Conservation (phyloP, 805 yeast species). For the Candida sphagnicola region DNA sequence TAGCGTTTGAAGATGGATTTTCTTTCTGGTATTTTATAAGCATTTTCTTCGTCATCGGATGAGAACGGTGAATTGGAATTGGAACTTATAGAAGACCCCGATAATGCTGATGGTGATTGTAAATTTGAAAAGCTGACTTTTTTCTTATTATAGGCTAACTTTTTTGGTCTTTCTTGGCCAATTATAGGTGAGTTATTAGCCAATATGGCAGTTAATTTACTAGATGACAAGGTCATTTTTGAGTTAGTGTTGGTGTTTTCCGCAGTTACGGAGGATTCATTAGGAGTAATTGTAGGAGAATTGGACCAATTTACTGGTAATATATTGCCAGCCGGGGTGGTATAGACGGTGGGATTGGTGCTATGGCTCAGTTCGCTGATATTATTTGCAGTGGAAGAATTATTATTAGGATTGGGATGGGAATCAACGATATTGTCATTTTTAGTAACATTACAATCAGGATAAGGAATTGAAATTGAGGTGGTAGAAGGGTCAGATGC, state of each 20-base stretch:
- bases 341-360: no score
- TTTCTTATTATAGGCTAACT: background rate
- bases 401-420: no score
- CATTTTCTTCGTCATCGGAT: conserved; percentile 1
- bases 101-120: conserved; percentile 2
- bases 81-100: conserved; percentile 1
- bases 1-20: background rate
- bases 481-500: no score
- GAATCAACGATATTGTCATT: no score
- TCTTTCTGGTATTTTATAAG: background rate
- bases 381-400: no score
- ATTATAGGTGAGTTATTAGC: background rate
- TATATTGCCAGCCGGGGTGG: no score
- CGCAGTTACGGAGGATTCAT: background rate
- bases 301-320: no score
- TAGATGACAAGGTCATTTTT: background rate
- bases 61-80: conserved; percentile 1
- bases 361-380: no score
- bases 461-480: no score
- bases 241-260: background rate
- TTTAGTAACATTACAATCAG: no score
- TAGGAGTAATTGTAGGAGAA: background rate
- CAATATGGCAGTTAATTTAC: background rate
- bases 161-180: background rate
- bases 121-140: conserved; percentile 1